These are phyloP conservation scores for Porogramme epimiltina DNA, from an alignment of 1,284 basidiomycete genomes.

Conservation along the genomic window DNA sequence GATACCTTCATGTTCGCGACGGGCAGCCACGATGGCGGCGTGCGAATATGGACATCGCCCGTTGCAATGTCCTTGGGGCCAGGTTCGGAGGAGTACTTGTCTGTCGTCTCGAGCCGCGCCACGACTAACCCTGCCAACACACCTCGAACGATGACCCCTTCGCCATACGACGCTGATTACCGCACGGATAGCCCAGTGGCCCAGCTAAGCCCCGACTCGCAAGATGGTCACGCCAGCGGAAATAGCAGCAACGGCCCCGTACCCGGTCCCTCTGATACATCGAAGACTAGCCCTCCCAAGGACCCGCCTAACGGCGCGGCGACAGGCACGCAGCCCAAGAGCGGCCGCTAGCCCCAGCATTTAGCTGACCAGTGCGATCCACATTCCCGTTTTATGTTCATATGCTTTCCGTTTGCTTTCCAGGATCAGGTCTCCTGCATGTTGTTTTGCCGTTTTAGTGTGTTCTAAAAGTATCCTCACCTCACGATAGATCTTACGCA, in stretches of 20 bases:
- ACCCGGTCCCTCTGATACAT: not conserved
- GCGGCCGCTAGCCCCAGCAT: too few relatives aligned
- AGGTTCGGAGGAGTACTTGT: conserved; percentile 9
- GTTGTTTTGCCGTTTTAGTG: conserved; percentile 1
- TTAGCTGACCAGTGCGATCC: too few relatives aligned
- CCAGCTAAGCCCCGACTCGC: conserved; percentile 2
- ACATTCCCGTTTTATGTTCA: not conserved
- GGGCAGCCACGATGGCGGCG: conserved; percentile 72
- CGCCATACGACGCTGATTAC: conserved; percentile 21
- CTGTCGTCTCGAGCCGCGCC: conserved; percentile 20
- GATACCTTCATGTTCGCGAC: conserved; percentile 81
- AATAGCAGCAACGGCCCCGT: not conserved
- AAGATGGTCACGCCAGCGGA: not conserved
- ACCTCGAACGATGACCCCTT: conserved; percentile 20
- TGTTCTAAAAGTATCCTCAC: conserved; percentile 11
- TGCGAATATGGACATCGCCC: conserved; percentile 67
- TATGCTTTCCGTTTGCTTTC: not conserved
- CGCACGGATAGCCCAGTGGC: conserved; percentile 17
- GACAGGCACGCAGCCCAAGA: too few relatives aligned
- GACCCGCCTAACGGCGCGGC: too few relatives aligned
- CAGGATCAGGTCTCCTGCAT: not conserved
- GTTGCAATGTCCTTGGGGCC: not conserved
- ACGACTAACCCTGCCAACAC: conserved; percentile 26
- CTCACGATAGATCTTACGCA: not conserved
- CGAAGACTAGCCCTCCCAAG: not conserved